A percentile compares a stretch with the other conserved stretches of the same genome.
phyloP scores from a whole-genome alignment of 2,329 filamentous ascomycete species.

The Exophiala bonariae region DNA sequence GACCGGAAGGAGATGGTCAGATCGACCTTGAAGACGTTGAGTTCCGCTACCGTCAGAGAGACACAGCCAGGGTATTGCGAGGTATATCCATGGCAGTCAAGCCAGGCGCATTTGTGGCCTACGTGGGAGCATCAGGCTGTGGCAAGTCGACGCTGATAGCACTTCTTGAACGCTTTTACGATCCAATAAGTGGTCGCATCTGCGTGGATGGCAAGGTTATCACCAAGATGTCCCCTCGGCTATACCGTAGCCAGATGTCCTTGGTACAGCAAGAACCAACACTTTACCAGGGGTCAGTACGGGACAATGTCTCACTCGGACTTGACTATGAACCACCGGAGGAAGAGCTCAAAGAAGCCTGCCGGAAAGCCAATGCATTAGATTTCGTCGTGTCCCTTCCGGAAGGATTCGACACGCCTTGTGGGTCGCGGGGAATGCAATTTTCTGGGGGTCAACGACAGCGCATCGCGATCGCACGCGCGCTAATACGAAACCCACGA shows the following conservation, averaged over 20 bases:
- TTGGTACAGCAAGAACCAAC: slow-evolving; percentile 75
- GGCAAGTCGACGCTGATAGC: slow-evolving; percentile 69
- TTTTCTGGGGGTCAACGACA: slow-evolving; percentile 45
- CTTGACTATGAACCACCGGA: slow-evolving; percentile 28
- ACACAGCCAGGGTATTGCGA: slow-evolving; percentile 31
- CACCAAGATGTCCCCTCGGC: slow-evolving; percentile 56
- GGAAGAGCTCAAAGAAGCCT: slow-evolving; percentile 35
- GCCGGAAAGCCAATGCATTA: slow-evolving; percentile 37
- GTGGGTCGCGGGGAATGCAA: slow-evolving; percentile 36
- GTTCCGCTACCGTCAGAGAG: slow-evolving; percentile 35
- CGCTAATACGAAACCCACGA: slow-evolving; percentile 38
- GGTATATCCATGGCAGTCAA: slow-evolving; percentile 39
- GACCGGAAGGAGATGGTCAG: slow-evolving; percentile 39
- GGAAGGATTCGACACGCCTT: slow-evolving; percentile 37
- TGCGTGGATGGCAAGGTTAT: slow-evolving; percentile 65
- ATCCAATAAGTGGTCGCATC: slow-evolving; percentile 63
- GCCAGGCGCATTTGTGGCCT: slow-evolving; percentile 53
- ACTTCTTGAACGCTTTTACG: slow-evolving; percentile 67
- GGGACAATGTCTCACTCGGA: slow-evolving; percentile 69
- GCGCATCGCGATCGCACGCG: slow-evolving; percentile 44
- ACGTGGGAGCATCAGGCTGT: slow-evolving; percentile 59
- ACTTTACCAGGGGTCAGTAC: slow-evolving; percentile 68
- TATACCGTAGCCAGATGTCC: slow-evolving; percentile 65
- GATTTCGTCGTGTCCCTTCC: slow-evolving; percentile 41
- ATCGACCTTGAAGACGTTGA: slow-evolving; percentile 47